Conservation (phyloP, 331 rosid genomes). For the Spiraea crenata region DNA sequence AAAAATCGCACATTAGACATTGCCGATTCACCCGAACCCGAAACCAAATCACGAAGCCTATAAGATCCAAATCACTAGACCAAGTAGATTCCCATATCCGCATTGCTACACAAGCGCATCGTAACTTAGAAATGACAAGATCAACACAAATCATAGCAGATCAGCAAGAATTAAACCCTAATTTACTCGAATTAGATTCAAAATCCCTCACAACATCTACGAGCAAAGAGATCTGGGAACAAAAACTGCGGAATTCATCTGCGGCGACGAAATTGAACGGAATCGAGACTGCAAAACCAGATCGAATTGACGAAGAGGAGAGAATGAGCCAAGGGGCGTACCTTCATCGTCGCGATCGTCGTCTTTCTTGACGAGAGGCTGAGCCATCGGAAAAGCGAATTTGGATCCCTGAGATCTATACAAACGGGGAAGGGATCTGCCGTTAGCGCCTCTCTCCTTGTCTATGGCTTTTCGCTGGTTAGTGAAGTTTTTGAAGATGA, state of each 20-base stretch:
- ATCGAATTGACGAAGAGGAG: conserved; percentile 31
- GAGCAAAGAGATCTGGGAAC: conserved; percentile 56
- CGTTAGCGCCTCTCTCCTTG: conserved; percentile 4
- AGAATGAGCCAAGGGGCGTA: conserved; percentile 20
- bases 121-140: conserved; percentile 24
- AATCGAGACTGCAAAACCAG: conserved; percentile 18
- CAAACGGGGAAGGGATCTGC: not conserved
- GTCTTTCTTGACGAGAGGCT: conserved; percentile 90
- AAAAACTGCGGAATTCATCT: conserved; percentile 34
- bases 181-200: conserved; percentile 27
- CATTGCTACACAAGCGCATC: conserved; percentile 28
- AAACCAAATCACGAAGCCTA: conserved; percentile 12
- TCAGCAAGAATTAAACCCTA: conserved; percentile 24
- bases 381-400: conserved; percentile 63
- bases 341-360: conserved; percentile 99
- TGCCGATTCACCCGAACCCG: not conserved
- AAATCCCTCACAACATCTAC: conserved; percentile 19
- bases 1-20: not conserved
- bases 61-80: conserved; percentile 30
- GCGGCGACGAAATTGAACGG: conserved; percentile 14
- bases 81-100: conserved; percentile 23
- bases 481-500: conserved; percentile 26
- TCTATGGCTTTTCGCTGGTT: not conserved
- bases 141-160: conserved; percentile 28
- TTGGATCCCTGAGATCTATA: conserved; percentile 60